Evolutionary conservation across 768 basidiomycete genomes (phyloP), one percentile per base, ranked within the genome.

Genomic region (Tricholomella constricta): DNA sequence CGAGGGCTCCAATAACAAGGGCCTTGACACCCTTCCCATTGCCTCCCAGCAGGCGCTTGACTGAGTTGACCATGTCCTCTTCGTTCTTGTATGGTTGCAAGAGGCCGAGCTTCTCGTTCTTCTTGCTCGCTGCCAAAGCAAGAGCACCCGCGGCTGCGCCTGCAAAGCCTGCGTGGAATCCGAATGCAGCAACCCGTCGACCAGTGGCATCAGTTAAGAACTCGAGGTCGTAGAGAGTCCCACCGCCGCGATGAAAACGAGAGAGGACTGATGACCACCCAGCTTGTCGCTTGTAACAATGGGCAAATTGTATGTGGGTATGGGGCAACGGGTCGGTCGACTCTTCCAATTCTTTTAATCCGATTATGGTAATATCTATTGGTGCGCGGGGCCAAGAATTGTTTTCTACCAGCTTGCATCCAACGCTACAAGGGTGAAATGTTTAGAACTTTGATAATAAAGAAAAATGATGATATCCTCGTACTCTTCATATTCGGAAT

Each of bases 111-210:
- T 70, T 70, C 62, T 81, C 68, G 1, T 83, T 85, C 41, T 79
- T 74, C 57, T 78, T 77, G 47, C 88, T 81, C 19, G 88, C 78
- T 1, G 88, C 90, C 29, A 85, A 69, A 2, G 91, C 93, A 23
- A 98, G 80, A 7, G 90, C 91, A 19, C 91, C 88, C 0, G 91
- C 94, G 5, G 94, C 96, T 9, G 94, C 93, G 14, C 97, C 97
- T n/a, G 96, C 94, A 63, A 98, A 99, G 4, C 97, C 97, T 11
- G 97, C 97, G 69, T 98, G 91, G 76, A 88, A 99, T 6, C 97
- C 97, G 64, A 99, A 99, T 0, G 97, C 97, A 14, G 97, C 96
- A 31, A 99, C 94, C 40, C 97, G 89, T 25, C 96, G 81, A 12
- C 95, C 93, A 34, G 62, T 75, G 2, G 77, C 82, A 65, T 98